Evolutionary conservation across 768 basidiomycete genomes (phyloP), one percentile per base, ranked within the genome.

Genomic region (Hortiboletus flavorubellus): DNA sequence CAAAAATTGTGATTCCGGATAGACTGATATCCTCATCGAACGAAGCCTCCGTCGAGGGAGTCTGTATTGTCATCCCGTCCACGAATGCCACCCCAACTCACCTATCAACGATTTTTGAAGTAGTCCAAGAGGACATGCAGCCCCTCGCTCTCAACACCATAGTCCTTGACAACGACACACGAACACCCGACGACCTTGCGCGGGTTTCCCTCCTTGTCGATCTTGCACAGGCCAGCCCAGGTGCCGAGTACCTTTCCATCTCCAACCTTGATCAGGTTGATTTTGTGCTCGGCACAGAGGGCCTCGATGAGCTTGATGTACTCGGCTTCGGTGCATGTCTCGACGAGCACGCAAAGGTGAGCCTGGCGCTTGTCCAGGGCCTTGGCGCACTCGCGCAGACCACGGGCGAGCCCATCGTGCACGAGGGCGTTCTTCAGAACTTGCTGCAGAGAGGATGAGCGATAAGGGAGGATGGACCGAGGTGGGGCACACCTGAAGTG

Each of bases 251-350:
- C 85, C 79, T 99, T 99, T 69, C 93, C 89, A 75, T 98, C 96
- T 66, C 91, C 91, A 63, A 95, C 92, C 79, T 98, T 98, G 91
- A 99, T 98, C 61, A 99, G 80, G 81, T 94, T 93, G 80, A 98
- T 98, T 77, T 95, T 96, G 86, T 98, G 95, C 80, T 97, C 94
- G 59, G 93, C 90, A 73, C 96, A 98, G 71, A 99, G 93, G 48
- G 96, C 96, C 79, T 98, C 95, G 64, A 99, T 97, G 80, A 99
- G 92, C 81, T 98, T 98, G 85, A 97, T 91, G 83, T 99, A 98
- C 78, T 98, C 96, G 64, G 95, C 91, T 79, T 98, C 96, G 50
- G 91, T 94, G 82, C 94, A 97, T 54, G 93, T 93, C 85, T 99
- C 96, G 72, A 98, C 95, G 68, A 99, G 88, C 58, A 99, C 95